Percentiles rank a stretch among this genome's conserved stretches.
These are phyloP conservation scores for Moricandia moricandioides DNA, from an alignment of 345 rosid species.

Conservation along the genomic window DNA sequence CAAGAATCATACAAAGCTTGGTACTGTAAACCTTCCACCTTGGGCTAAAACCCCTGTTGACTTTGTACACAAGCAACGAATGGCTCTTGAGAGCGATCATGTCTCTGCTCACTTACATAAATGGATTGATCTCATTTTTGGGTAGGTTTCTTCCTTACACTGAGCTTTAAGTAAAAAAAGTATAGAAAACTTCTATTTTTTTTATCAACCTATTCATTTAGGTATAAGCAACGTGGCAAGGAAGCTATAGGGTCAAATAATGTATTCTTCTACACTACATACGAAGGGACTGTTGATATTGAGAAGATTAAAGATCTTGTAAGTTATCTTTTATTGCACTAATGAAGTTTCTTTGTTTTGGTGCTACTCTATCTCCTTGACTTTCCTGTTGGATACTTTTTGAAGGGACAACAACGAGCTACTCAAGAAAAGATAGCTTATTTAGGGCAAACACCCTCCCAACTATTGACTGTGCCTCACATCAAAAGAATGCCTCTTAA, in stretches of 20 bases:
- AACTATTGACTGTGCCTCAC: constrained; percentile 80
- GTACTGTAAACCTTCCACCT: constrained; percentile 84
- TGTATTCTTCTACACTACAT: constrained; percentile 87
- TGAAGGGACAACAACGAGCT: constrained; percentile 68
- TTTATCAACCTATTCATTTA: constrained; percentile 33
- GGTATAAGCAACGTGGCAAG: constrained; percentile 92
- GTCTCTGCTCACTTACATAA: constrained; percentile 92
- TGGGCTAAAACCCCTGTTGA: constrained; percentile 89
- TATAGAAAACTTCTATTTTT: too few relatives aligned
- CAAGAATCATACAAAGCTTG: constrained; percentile 76
- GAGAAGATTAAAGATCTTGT: constrained; percentile 85
- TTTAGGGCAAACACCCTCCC: constrained; percentile 95
- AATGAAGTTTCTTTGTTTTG: constrained; percentile 14
- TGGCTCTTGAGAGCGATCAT: constrained; percentile 95
- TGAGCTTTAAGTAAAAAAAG: too few relatives aligned
- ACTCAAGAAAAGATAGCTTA: constrained; percentile 81
- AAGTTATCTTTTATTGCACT: constrained; percentile 35
- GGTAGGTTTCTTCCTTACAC: constrained; percentile 51
- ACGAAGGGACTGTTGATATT: constrained; percentile 86
- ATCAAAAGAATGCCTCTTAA: constrained; percentile 66
- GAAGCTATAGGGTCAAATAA: constrained; percentile 86
- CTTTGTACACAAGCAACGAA: constrained; percentile 87
- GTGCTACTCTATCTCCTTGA: constrained; percentile 7
- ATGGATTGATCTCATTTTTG: constrained; percentile 97
- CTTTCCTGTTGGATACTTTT: constrained; percentile 9